Conservation (phyloP, 2,329 filamentous ascomycete species). For the Colletotrichum sojae region DNA sequence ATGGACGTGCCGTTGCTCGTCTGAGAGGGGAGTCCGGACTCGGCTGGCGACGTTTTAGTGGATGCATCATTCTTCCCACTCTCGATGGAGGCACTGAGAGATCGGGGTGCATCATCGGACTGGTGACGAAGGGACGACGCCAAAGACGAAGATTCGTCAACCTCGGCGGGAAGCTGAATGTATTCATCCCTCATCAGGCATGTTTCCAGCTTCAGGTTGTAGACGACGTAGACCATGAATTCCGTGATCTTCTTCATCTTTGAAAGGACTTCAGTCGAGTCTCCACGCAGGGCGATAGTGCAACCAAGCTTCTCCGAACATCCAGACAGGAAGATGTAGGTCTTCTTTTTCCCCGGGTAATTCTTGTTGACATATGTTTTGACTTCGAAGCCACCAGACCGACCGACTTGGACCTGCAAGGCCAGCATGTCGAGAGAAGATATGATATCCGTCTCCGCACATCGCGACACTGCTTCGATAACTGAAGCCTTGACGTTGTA, state of each 20-base stretch:
- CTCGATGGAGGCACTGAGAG: constrained; percentile 46
- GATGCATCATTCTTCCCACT: constrained; percentile 47
- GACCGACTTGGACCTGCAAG: constrained; percentile 80
- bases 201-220: constrained; percentile 96
- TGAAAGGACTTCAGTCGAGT: constrained; percentile 77
- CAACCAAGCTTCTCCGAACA: constrained; percentile 92
- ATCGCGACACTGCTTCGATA: constrained; percentile 93
- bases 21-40: constrained; percentile 49
- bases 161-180: constrained; percentile 81
- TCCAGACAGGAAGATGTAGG: constrained; percentile 94
- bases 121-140: constrained; percentile 49
- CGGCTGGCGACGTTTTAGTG: constrained; percentile 52
- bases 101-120: constrained; percentile 54
- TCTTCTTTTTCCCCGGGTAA: constrained; percentile 84
- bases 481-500: constrained; percentile 98
- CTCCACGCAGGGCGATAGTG: constrained; percentile 92
- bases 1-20: constrained; percentile 34
- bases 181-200: constrained; percentile 95
- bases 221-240: constrained; percentile 99
- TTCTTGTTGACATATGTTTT: constrained; percentile 92
- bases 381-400: constrained; percentile 90
- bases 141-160: constrained; percentile 52
- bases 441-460: constrained; percentile 91
- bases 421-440: constrained; percentile 96
- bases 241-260: constrained; percentile 95